These are phyloP conservation scores for Xylaria cubensis DNA, from an alignment of 495 filamentous ascomycete species.

Conservation along the genomic window DNA sequence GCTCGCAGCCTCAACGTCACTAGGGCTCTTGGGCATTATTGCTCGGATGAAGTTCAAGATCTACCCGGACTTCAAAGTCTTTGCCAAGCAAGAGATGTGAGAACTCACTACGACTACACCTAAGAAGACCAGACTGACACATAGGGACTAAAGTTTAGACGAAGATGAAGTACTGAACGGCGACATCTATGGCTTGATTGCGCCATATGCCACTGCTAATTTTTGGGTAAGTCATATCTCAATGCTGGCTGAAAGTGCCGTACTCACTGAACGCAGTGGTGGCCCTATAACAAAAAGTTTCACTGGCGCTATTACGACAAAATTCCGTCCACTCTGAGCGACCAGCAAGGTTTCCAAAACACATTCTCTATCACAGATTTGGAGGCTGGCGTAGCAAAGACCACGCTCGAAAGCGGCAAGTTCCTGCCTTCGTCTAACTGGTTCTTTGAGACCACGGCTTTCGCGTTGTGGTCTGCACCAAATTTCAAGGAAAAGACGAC, in stretches of 20 bases:
- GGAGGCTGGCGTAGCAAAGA: constrained; percentile 49
- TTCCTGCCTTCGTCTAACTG: constrained; percentile 55
- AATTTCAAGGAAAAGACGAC: constrained; percentile 60
- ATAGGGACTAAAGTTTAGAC: constrained; percentile 37
- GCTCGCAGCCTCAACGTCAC: constrained; percentile 56
- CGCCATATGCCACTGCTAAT: constrained; percentile 58
- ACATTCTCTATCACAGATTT: constrained; percentile 56
- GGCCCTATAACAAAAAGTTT: constrained; percentile 57
- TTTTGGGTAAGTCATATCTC: constrained; percentile 46
- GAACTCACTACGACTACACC: constrained; percentile 6
- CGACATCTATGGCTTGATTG: constrained; percentile 56
- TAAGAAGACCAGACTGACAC: constrained; percentile 19
- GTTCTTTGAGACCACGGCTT: constrained; percentile 56
- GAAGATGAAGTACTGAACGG: constrained; percentile 55
- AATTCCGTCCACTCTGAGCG: constrained; percentile 45
- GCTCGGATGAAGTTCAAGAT: constrained; percentile 54
- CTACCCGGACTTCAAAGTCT: constrained; percentile 56
- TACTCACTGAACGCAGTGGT: constrained; percentile 47
- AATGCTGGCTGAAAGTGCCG: background rate
- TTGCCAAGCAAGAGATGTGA: constrained; percentile 55
- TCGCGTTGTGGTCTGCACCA: constrained; percentile 51
- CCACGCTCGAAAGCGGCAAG: constrained; percentile 55
- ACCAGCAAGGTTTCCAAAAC: constrained; percentile 57
- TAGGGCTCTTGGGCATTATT: constrained; percentile 55
- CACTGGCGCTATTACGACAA: constrained; percentile 59